A percentile compares a stretch with the other conserved stretches of the same genome.
Evolutionary conservation across 306 rosid species (phyloP).

Genomic region (Cucumis sativus): DNA sequence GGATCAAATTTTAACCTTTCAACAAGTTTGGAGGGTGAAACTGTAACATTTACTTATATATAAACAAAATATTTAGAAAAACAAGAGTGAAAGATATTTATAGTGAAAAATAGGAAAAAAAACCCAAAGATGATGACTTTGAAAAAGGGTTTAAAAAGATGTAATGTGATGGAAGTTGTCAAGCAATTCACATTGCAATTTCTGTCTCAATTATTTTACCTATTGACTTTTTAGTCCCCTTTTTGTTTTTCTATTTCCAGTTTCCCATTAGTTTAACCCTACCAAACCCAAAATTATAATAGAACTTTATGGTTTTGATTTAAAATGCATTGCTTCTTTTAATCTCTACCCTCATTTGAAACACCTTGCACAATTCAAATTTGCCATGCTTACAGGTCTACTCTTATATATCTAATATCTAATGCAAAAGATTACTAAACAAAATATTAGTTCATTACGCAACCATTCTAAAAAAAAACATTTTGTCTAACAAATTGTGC

Average conservation of each 20-base stretch:
- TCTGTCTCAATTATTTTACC: not conserved
- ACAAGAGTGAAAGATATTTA: not conserved
- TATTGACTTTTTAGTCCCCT: not conserved
- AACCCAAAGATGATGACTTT: not conserved
- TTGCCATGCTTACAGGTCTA: not conserved
- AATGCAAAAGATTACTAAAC: too few relatives aligned
- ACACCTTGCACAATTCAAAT: not conserved
- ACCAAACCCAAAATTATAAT: not conserved
- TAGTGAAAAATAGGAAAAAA: not conserved
- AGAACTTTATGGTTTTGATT: too few relatives aligned
- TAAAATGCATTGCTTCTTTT: not conserved
- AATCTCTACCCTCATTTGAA: not conserved
- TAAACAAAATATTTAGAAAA: not conserved
- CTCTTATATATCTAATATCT: too few relatives aligned
- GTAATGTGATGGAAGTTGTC: not conserved
- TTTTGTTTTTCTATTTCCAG: not conserved
- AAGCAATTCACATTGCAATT: slow-evolving; percentile 5
- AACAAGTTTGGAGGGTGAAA: too few relatives aligned
- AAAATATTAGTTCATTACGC: too few relatives aligned
- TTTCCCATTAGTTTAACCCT: not conserved
- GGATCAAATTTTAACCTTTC: too few relatives aligned
- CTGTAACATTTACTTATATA: too few relatives aligned
- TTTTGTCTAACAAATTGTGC: too few relatives aligned
- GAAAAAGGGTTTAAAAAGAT: not conserved
- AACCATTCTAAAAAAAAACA: too few relatives aligned